phyloP scores from a whole-genome alignment of 176 grass and related monocot genomes.

The Pharus latifolius region DNA sequence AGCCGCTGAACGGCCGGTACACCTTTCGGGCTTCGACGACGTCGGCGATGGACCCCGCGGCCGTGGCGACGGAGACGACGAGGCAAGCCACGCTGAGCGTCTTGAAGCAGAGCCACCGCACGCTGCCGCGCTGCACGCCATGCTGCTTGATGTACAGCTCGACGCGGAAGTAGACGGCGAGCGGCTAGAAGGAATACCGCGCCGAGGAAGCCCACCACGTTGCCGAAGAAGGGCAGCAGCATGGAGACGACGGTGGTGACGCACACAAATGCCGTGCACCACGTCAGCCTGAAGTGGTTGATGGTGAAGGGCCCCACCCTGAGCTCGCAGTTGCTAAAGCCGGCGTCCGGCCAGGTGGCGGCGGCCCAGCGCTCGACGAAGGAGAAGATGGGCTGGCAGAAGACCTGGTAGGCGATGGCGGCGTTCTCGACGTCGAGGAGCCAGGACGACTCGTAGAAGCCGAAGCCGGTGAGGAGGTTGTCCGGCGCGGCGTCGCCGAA shows the following conservation, averaged over 20 bases:
- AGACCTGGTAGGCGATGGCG: conserved; percentile 57
- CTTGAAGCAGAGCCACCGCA: too few species aligned
- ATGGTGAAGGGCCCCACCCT: not conserved
- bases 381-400: conserved; percentile 42
- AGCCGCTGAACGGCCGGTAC: conserved; percentile 2
- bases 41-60: too few species aligned
- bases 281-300: conserved; percentile 3
- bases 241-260: conserved; percentile 15
- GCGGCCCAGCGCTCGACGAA: too few species aligned
- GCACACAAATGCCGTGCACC: conserved; percentile 10
- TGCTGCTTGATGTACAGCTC: conserved; percentile 17
- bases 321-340: not conserved
- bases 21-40: not conserved
- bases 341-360: conserved; percentile 21
- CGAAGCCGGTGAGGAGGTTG: conserved; percentile 52
- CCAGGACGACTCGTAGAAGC: conserved; percentile 56
- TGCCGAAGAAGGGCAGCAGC: conserved; percentile 20
- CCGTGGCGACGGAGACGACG: too few species aligned
- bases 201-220: conserved; percentile 18
- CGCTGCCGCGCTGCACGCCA: too few species aligned
- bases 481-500: too few species aligned
- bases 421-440: conserved; percentile 55
- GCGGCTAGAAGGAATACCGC: conserved; percentile 11
- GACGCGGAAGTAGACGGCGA: conserved; percentile 15
- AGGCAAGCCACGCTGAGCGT: too few species aligned